Base-by-base conservation (phyloP, 2,329 filamentous ascomycete genomes). In the Pseudopyrenochaeta lycopersici region DNA sequence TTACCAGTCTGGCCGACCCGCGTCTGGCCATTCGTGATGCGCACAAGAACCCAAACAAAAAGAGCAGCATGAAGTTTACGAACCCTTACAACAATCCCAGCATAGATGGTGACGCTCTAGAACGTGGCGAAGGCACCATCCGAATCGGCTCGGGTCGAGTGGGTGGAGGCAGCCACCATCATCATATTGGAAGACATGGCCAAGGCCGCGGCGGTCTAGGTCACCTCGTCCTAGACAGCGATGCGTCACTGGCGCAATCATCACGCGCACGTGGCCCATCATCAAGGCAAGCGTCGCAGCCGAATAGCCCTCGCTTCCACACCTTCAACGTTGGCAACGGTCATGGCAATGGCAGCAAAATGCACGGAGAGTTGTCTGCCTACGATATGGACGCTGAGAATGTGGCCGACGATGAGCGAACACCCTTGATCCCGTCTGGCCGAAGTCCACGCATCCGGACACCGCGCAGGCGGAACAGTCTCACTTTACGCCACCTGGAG, bases 1-100 rank as follows among this genome's bases (percentile, higher is more conserved):
- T 86, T 66, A 81, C 81, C 17, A 92, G 89, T 75, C 87, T 91
- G 66, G 81, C 85, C 11, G 89, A 92, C 71, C 77, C 68, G 46
- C 73, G 70, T 49, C 70, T 70, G 42, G 78, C 85, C 68, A 78
- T 85, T 42, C 84, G 88, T 47, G 90, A 92, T 52, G 83, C 80
- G 41, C 80, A 83, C 47, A 85, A 86, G 52, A 83, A 83, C 45
- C 81, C 90, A 15, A 84, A 85, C 7, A 85, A 89, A 64, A 97
- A 96, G 78, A 92, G 91, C 79, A 96, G 90, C 77, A 97, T 97
- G 92, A 98, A 97, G 70, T 98, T 98, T 71, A 90, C 91, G 52
- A 86, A 85, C 57, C 87, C 89, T 1, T 91, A 91, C 75, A 88
- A 81, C 61, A 87, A 84, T 59, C 86, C 85, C 58, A 82, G 80